phyloP scores from a whole-genome alignment of 2,329 filamentous ascomycete genomes.

The Triangularia setosa region DNA sequence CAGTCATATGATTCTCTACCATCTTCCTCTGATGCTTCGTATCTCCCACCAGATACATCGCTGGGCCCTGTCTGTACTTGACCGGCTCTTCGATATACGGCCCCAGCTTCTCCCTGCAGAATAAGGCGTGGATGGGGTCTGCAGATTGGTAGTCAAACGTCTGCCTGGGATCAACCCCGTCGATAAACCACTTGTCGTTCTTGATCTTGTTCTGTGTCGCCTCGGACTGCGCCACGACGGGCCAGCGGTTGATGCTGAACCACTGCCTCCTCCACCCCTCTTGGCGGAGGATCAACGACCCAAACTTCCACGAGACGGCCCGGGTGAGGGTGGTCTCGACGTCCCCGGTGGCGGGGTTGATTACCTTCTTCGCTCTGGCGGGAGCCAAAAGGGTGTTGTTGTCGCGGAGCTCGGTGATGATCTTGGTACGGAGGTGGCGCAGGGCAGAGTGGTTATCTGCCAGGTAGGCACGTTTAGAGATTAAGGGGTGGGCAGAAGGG shows the following conservation, averaged over 20 bases:
- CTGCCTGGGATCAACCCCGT: conserved; percentile 23
- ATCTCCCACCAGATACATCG: conserved; percentile 36
- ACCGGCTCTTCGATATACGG: conserved; percentile 26
- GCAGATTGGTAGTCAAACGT: conserved; percentile 29
- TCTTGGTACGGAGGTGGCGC: conserved; percentile 33
- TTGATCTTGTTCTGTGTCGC: conserved; percentile 25
- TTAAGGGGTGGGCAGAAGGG: conserved; percentile 18
- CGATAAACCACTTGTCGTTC: conserved; percentile 24
- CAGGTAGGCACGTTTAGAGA: neutral
- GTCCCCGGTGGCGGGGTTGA: conserved; percentile 13
- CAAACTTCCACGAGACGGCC: conserved; percentile 38
- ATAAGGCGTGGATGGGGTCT: conserved; percentile 26
- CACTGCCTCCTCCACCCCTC: conserved; percentile 29
- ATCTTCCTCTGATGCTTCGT: conserved; percentile 34
- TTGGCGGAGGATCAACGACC: conserved; percentile 24
- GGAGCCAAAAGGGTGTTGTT: conserved; percentile 43
- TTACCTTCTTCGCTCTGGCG: conserved; percentile 24
- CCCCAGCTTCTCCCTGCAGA: conserved; percentile 23
- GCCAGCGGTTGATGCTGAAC: conserved; percentile 49
- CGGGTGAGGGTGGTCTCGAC: conserved; percentile 22
- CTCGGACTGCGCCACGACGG: conserved; percentile 33
- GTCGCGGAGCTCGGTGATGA: conserved; percentile 42
- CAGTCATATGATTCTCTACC: conserved; percentile 23
- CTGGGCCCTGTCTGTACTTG: conserved; percentile 30
- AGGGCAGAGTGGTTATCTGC: neutral